Base-by-base conservation (phyloP, 2,329 filamentous ascomycete species). In the Chaetomium sp. region DNA sequence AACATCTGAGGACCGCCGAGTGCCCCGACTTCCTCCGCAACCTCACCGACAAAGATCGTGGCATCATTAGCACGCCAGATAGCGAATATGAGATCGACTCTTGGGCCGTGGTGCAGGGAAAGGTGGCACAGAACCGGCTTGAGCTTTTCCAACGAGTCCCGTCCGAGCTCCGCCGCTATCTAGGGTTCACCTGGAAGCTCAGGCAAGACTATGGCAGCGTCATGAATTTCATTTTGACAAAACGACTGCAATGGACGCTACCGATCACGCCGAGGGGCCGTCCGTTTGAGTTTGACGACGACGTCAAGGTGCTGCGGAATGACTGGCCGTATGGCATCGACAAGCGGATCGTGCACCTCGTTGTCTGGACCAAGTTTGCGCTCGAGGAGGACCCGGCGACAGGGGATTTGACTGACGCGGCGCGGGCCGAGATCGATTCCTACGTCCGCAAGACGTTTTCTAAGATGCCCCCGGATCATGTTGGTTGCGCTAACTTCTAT, bases 311-410 rank as follows among this genome's bases (percentile, higher is more conserved):
- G 56, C 76, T 97, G 49, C 86, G 85, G 78, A 98, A 98, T 74
- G 93, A 98, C 81, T 97, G 93, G 91, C 94, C 94, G 0, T 98
- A 97, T 73, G 93, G 92, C 0, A 82, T 97, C 60, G 92, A 95
- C 71, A 74, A 80, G 55, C 82, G 85, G 59, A 93, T 97, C 68
- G 85, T 91, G 19, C 94, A 97, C 75, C 81, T 97, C 2, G 91
- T 97, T 5, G 87, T 97, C 13, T 98, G 94, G 94, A 95, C 91
- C 56, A 97, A 97, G 77, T 97, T 96, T 73, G 82, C 85, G 56
- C 80, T 97, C 27, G 83, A 87, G 60, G 90, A 93, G 64, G 88
- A 95, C 71, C 76, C 78, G 4, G 72, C 64, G 79, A 85, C 87
- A 0, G 89, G 86, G 16, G 87, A 92, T 68, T 78, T 96, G 74